Evolutionary conservation across 2,329 filamentous ascomycete species (phyloP), one percentile per base, ranked within the genome.

Genomic region (Ploettnerulaceae sp.): DNA sequence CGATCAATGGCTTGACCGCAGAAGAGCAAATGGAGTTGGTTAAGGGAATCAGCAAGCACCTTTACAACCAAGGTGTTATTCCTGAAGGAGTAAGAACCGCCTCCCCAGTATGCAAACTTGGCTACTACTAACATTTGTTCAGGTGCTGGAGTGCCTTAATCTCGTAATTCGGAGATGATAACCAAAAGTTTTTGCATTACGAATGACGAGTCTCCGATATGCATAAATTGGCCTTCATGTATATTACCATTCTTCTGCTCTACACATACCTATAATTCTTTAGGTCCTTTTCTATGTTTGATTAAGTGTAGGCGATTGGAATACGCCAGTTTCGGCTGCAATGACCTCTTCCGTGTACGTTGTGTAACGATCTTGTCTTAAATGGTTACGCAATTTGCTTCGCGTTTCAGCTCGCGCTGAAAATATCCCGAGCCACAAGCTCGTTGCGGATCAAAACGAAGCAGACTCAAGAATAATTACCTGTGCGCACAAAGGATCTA

Each of bases 11-110:
- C n/a, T 70, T 98, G 58, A 83, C 81, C 0, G 71, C 82, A 1
- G 89, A 95, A 31, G 89, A 98, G 68, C 91, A 98, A 69, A 74
- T 95, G 52, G 91, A 96, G 67, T 72, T 88, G 42, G 74, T 89
- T 20, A 79, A 76, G 63, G 73, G 73, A 6, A 79, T 86, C 63
- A 72, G 73, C 46, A 76, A 76, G 55, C 83, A 84, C 60, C 69
- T 85, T 31, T 72, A 73, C 51, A 84, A 84, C 61, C 81, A 85
- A 64, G 79, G 77, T 41, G 58, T 63, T 6, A 59, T 65, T 49
- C 34, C 60, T 33, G 62, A 63, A 50, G 52, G 53, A n/a, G 63
- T 64, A 57, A 57, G 61, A n/a, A n/a, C 48, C 17, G 18, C n/a
- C 11, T 17, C 1, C 17, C 6, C 9, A 14, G 12, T 24, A n/a